A percentile compares a stretch with the other conserved stretches of the same genome.
phyloP scores from a whole-genome alignment of 495 filamentous ascomycete species.

The Trichocladium antarcticum region DNA sequence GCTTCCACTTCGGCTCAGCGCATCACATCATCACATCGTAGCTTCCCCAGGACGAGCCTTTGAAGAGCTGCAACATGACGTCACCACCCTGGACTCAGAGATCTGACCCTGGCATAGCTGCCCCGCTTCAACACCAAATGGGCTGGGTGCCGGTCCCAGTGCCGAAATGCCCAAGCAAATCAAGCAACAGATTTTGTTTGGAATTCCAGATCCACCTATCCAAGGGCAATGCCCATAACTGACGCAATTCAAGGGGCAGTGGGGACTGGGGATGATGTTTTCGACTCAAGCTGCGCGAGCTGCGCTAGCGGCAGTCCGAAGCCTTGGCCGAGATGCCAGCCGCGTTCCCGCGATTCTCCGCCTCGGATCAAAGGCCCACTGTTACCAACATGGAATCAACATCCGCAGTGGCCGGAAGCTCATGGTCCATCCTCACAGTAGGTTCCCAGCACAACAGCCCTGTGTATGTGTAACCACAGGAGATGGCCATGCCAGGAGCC shows the following conservation, averaged over 20 bases:
- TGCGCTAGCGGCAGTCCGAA: background rate
- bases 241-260: conserved; percentile 2
- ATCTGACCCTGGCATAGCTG: conserved; percentile 9
- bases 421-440: too few relatives aligned
- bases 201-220: too few relatives aligned
- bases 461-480: too few relatives aligned
- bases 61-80: conserved; percentile 25
- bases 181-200: background rate
- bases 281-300: too few relatives aligned
- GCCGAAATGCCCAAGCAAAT: background rate
- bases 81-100: conserved; percentile 20
- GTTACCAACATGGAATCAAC: too few relatives aligned
- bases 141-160: background rate
- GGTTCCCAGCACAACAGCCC: too few relatives aligned
- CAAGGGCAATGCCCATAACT: too few relatives aligned
- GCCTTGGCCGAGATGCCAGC: background rate
- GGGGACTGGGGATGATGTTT: too few relatives aligned
- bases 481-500: too few relatives aligned
- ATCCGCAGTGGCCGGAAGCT: too few relatives aligned
- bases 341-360: too few relatives aligned
- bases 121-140: background rate
- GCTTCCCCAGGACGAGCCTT: conserved; percentile 15
- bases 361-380: too few relatives aligned
- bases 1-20: background rate
- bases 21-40: conserved; percentile 27